Evolutionary conservation across 2,329 filamentous ascomycete genomes (phyloP).

Genomic region (Dothidotthia symphoricarpi): DNA sequence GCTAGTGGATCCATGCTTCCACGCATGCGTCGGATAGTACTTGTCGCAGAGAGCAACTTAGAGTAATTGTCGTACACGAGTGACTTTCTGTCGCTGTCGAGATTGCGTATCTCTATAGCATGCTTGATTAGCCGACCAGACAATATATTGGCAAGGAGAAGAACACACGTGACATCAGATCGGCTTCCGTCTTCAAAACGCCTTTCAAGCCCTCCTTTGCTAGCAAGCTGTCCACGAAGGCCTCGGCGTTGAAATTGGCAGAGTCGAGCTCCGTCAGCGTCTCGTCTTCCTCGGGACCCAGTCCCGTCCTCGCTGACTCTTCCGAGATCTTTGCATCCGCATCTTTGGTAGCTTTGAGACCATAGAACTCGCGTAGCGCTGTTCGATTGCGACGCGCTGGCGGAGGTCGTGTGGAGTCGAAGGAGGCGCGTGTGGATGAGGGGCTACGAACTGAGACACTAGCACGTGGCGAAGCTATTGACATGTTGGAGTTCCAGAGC

Average conservation of each 20-base stretch:
- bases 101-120: constrained; percentile 69
- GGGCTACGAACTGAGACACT: constrained; percentile 64
- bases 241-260: constrained; percentile 68
- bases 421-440: constrained; percentile 73
- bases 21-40: constrained; percentile 89
- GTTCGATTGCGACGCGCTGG: constrained; percentile 68
- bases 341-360: constrained; percentile 58
- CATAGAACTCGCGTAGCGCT: constrained; percentile 92
- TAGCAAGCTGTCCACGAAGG: constrained; percentile 63
- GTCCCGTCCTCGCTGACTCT: constrained; percentile 27
- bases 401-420: constrained; percentile 50
- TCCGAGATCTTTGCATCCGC: constrained; percentile 34
- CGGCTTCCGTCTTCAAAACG: constrained; percentile 67
- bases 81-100: constrained; percentile 95
- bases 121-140: no score
- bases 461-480: constrained; percentile 59
- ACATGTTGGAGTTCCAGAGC: constrained; percentile 50
- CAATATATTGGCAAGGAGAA: no score
- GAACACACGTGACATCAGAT: constrained; percentile 56
- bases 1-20: constrained; percentile 77
- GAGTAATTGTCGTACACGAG: constrained; percentile 98
- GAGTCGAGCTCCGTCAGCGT: constrained; percentile 68
- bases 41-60: constrained; percentile 93
- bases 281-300: constrained; percentile 54
- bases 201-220: constrained; percentile 65